A percentile compares a stretch with the other conserved stretches of the same genome.
Evolutionary conservation across 352 stramenopile genomes (phyloP).

Genomic region (Globisporangium abappressorium): DNA sequence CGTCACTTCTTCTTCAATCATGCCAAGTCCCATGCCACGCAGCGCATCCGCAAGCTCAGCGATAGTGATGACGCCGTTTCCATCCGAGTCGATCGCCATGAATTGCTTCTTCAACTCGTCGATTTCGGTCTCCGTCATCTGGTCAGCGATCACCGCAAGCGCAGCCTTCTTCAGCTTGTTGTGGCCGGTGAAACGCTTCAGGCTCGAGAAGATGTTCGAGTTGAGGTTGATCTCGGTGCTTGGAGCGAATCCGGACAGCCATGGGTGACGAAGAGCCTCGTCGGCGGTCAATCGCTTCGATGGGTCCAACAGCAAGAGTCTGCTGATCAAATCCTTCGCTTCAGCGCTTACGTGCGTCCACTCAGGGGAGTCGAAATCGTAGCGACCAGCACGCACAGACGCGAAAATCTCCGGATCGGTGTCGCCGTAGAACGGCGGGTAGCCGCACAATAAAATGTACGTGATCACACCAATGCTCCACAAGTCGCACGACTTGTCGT

Average conservation of each 20-base stretch:
- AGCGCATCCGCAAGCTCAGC: constrained; percentile 82
- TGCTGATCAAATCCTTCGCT: constrained; percentile 94
- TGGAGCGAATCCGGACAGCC: constrained; percentile 77
- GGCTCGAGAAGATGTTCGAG: constrained; percentile 81
- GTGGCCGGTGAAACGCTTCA: constrained; percentile 87
- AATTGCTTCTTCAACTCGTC: constrained; percentile 86
- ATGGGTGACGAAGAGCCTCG: constrained; percentile 81
- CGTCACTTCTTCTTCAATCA: constrained; percentile 88
- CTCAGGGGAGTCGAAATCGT: constrained; percentile 85
- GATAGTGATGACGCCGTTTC: constrained; percentile 89
- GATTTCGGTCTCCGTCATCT: constrained; percentile 83
- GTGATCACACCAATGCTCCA: constrained; percentile 96
- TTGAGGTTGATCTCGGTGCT: constrained; percentile 75
- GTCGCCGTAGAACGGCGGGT: constrained; percentile 95
- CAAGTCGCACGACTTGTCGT: constrained; percentile 96
- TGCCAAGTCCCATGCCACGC: constrained; percentile 76
- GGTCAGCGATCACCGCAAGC: constrained; percentile 81
- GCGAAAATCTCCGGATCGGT: constrained; percentile 91
- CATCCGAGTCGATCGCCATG: constrained; percentile 82
- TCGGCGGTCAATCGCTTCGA: constrained; percentile 90
- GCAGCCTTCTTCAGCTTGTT: constrained; percentile 91
- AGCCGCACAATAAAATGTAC: constrained; percentile 95
- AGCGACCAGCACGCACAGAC: constrained; percentile 69
- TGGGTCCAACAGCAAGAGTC: constrained; percentile 93
- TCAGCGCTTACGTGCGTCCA: constrained; percentile 80